phyloP scores from a whole-genome alignment of 768 basidiomycete species.

The Phlebiopsis flavidoalba region DNA sequence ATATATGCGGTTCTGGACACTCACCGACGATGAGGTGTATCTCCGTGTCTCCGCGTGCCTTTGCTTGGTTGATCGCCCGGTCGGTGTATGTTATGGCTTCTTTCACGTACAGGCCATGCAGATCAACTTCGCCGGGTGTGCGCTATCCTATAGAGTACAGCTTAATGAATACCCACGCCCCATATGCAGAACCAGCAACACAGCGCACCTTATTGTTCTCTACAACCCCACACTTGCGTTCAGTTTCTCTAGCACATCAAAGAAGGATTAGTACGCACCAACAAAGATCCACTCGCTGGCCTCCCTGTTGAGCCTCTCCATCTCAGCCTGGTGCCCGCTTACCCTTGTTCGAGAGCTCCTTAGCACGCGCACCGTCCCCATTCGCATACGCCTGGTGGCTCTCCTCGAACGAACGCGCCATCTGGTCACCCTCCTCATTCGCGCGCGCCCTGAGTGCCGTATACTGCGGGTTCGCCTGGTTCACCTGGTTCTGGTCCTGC shows the following conservation, averaged over 20 bases:
- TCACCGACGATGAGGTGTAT: constrained; percentile 81
- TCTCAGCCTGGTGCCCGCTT: constrained; percentile 72
- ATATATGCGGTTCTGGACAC: constrained; percentile 21
- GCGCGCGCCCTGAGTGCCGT: constrained; percentile 67
- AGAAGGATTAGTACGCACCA: constrained; percentile 37
- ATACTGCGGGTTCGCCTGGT: constrained; percentile 71
- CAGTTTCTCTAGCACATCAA: neutral
- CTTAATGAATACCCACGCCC: neutral
- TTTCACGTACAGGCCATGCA: constrained; percentile 92
- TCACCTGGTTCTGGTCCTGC: constrained; percentile 53
- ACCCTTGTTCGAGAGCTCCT: constrained; percentile 76
- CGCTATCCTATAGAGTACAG: constrained; percentile 43
- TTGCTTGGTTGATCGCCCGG: constrained; percentile 61
- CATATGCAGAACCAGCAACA: neutral
- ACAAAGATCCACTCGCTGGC: constrained; percentile 87
- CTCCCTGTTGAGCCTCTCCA: constrained; percentile 74
- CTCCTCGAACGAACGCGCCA: constrained; percentile 65
- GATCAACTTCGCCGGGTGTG: constrained; percentile 71
- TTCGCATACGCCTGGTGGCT: constrained; percentile 71
- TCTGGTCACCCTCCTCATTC: constrained; percentile 71
- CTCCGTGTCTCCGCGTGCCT: constrained; percentile 53
- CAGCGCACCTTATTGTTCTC: constrained; percentile 68
- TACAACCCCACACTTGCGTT: constrained; percentile 20
- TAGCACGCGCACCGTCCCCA: constrained; percentile 75
- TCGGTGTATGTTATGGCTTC: constrained; percentile 82